phyloP scores from a whole-genome alignment of 192 early-diverging fungal species.

The Coemansia aciculifera region DNA sequence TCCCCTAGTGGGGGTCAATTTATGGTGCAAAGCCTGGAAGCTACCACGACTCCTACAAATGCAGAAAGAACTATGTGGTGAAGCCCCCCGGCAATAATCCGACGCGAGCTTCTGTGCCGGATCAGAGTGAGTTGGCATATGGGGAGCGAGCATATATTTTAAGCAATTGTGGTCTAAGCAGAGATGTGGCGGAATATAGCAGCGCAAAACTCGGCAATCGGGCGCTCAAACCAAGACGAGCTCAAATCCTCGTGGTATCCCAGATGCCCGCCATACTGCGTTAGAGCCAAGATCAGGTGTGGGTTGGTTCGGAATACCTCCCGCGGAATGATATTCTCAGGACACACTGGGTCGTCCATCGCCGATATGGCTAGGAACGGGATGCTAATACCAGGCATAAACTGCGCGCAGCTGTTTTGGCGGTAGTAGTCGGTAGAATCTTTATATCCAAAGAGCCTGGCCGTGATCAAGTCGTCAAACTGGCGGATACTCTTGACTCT shows the following conservation, averaged over 20 bases:
- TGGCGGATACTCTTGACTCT: slow-evolving; percentile 65
- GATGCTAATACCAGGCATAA: slow-evolving; percentile 64
- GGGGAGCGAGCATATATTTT: background rate
- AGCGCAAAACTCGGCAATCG: slow-evolving; percentile 67
- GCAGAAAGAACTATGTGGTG: no score
- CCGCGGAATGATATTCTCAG: slow-evolving; percentile 64
- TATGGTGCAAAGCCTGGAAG: no score
- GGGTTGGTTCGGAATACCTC: slow-evolving; percentile 77
- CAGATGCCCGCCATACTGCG: slow-evolving; percentile 84
- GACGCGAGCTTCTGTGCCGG: background rate
- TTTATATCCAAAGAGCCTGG: slow-evolving; percentile 72
- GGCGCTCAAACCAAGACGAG: slow-evolving; percentile 61
- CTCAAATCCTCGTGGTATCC: slow-evolving; percentile 77
- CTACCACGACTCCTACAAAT: no score
- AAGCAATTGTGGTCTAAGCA: background rate
- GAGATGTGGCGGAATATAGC: slow-evolving; percentile 53
- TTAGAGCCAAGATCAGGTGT: slow-evolving; percentile 75
- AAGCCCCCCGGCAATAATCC: no score
- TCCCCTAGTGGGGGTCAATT: no score
- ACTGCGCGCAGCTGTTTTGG: slow-evolving; percentile 62
- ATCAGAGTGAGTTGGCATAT: background rate
- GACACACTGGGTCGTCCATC: slow-evolving; percentile 89
- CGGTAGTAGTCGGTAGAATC: slow-evolving; percentile 82
- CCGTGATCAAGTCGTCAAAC: slow-evolving; percentile 82
- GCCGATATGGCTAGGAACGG: slow-evolving; percentile 86